A percentile compares a stretch with the other conserved stretches of the same genome.
These are phyloP conservation scores for Pythium folliculosum DNA, from an alignment of 352 stramenopile genomes.

Conservation along the genomic window DNA sequence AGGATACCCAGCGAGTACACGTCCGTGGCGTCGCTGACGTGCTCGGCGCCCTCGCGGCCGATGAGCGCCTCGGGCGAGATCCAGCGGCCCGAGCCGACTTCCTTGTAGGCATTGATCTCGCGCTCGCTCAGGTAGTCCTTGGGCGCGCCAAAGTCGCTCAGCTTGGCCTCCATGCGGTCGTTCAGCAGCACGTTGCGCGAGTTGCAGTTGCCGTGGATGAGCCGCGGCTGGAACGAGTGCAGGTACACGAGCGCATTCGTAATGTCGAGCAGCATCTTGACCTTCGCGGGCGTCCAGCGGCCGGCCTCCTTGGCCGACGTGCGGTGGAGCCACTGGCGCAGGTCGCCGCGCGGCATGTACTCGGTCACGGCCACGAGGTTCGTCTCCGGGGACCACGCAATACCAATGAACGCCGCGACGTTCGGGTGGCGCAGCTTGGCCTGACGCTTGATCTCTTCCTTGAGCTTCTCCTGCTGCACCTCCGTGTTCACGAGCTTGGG, in stretches of 20 bases:
- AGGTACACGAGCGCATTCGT: constrained; percentile 66
- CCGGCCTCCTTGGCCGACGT: constrained; percentile 39
- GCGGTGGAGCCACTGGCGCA: constrained; percentile 71
- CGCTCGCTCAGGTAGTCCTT: constrained; percentile 57
- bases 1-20: constrained; percentile 75
- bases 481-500: constrained; percentile 33
- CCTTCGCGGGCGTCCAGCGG: constrained; percentile 52
- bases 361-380: constrained; percentile 71
- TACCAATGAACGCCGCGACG: constrained; percentile 66
- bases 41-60: constrained; percentile 43
- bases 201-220: constrained; percentile 68
- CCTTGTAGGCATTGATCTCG: constrained; percentile 63
- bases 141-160: constrained; percentile 66
- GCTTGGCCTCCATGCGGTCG: constrained; percentile 59
- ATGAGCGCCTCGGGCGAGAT: constrained; percentile 71
- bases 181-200: constrained; percentile 66
- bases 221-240: constrained; percentile 57
- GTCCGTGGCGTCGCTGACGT: constrained; percentile 47
- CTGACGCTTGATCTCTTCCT: constrained; percentile 60
- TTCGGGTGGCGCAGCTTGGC: constrained; percentile 65
- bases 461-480: constrained; percentile 54
- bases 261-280: constrained; percentile 67
- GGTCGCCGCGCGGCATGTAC: constrained; percentile 70
- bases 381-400: constrained; percentile 69
- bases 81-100: constrained; percentile 68